Evolutionary conservation across 352 stramenopile species (phyloP).

Genomic region (Globisporangium takayamanum): DNA sequence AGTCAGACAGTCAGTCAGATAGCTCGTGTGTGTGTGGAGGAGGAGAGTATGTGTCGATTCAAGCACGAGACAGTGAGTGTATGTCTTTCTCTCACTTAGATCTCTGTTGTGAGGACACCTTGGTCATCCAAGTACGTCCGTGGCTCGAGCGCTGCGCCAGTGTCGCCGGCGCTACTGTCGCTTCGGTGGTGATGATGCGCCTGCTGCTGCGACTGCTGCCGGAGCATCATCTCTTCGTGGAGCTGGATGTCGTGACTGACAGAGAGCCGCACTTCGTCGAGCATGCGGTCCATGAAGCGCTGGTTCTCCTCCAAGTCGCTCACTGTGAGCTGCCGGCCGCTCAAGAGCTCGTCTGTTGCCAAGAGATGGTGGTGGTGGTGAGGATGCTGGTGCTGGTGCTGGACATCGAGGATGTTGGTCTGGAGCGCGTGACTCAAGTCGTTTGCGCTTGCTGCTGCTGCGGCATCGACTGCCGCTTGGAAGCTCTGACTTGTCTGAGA

Average conservation of each 20-base stretch:
- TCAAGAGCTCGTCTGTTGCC: slow-evolving; percentile 40
- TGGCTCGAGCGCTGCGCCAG: slow-evolving; percentile 24
- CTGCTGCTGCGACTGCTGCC: background rate
- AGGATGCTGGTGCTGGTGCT: slow-evolving; percentile 6
- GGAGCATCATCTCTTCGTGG: slow-evolving; percentile 9
- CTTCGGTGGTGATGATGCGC: background rate
- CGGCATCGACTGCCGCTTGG: background rate
- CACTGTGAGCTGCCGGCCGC: slow-evolving; percentile 31
- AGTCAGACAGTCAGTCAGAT: background rate
- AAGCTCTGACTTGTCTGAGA: background rate
- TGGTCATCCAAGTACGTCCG: slow-evolving; percentile 70
- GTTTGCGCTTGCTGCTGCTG: background rate
- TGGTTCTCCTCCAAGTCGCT: slow-evolving; percentile 62
- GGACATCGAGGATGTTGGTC: slow-evolving; percentile 11
- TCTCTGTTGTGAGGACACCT: slow-evolving; percentile 61
- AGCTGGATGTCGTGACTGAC: slow-evolving; percentile 42
- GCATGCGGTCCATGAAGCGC: slow-evolving; percentile 74
- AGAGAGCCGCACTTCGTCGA: slow-evolving; percentile 58
- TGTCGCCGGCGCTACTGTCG: slow-evolving; percentile 16
- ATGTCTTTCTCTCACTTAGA: slow-evolving; percentile 21
- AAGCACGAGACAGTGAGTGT: background rate
- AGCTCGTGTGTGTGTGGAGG: background rate
- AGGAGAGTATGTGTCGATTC: too few species aligned
- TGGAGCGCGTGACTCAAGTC: background rate
- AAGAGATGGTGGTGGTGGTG: slow-evolving; percentile 39